Base-by-base conservation (phyloP, 2,329 filamentous ascomycete genomes). In the Ambrosiella cleistominuta region DNA sequence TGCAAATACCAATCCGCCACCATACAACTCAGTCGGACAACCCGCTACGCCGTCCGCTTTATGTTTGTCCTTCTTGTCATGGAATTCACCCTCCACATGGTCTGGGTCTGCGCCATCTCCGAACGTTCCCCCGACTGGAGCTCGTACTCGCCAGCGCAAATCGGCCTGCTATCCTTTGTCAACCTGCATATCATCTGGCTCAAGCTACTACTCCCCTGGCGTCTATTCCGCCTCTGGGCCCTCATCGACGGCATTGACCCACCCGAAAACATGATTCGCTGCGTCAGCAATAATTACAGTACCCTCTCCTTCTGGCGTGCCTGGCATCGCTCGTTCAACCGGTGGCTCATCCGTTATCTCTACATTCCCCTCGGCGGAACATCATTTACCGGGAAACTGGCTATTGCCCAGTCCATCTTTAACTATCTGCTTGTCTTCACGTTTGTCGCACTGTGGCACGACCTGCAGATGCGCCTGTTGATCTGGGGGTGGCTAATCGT, bases 401-500 rank as follows among this genome's bases (percentile, higher is more conserved):
- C 72, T 42, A 69, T 72, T 17, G 80, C 76, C 50, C 74, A 79
- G 13, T 82, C 82, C 0, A 74, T 91, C 1, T 65, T 81, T 56
- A 96, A 91, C 59, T 93, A 88, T 68, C 74, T 94, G 1, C 72
- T 84, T 3, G 87, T 95, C 38, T 98, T 98, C 68, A 96, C 89
- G 0, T 98, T 98, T 66, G 93, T 98, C 27, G 94, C 93, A 0
- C 75, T 98, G 36, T 98, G 93, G 93, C 93, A 98, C 70, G 93
- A 98, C 65, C 95, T 98, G 66, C 85, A 95, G 70, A 78, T 97
- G 37, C 81, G 85, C 8, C 75, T 98, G 44, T 77, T 98, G 38
- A 85, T 95, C 69, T 98, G 93, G 93, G 91, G 93, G 36, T 98
- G 93, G 93, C 77, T 98, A 44, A 82, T 98, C 62, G 90, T 94